These are phyloP conservation scores for Lachancea cidri DNA, from an alignment of 805 yeast genomes.

Conservation along the genomic window DNA sequence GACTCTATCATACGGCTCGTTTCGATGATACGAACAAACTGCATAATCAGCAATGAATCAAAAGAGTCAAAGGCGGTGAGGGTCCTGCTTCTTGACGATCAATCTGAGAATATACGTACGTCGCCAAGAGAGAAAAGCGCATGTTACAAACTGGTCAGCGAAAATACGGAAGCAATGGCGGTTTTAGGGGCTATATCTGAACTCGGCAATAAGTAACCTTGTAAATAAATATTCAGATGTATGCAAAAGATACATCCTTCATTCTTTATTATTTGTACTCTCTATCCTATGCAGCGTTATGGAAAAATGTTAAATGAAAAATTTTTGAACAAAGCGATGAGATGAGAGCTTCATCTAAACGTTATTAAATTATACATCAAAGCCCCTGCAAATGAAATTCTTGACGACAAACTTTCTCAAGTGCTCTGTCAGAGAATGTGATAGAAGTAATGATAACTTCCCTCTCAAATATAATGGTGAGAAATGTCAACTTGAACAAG, in stretches of 20 bases:
- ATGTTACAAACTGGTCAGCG: conserved; percentile 16
- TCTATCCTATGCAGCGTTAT: not conserved
- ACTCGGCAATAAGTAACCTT: not conserved
- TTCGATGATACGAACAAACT: conserved; percentile 24
- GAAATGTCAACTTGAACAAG: conserved; percentile 66
- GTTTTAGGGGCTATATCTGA: conserved; percentile 13
- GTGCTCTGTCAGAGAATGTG: conserved; percentile 84
- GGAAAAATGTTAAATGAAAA: too few relatives aligned
- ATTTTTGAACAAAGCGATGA: conserved; percentile 4
- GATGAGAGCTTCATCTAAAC: not conserved
- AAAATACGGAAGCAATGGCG: conserved; percentile 13
- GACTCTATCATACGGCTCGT: conserved; percentile 22
- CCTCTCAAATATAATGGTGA: conserved; percentile 59
- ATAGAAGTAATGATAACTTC: conserved; percentile 65
- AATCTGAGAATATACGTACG: not conserved
- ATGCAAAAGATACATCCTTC: too few relatives aligned
- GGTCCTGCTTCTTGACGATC: conserved; percentile 13
- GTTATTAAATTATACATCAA: not conserved
- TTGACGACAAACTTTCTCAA: conserved; percentile 94
- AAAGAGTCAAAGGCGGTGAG: conserved; percentile 9
- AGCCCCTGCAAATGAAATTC: conserved; percentile 62
- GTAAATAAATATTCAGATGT: too few relatives aligned
- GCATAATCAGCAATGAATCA: conserved; percentile 10
- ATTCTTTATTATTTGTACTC: too few relatives aligned
- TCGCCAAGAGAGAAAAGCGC: conserved; percentile 9